Evolutionary conservation across 345 rosid genomes (phyloP).

Genomic region (Murraya paniculata): DNA sequence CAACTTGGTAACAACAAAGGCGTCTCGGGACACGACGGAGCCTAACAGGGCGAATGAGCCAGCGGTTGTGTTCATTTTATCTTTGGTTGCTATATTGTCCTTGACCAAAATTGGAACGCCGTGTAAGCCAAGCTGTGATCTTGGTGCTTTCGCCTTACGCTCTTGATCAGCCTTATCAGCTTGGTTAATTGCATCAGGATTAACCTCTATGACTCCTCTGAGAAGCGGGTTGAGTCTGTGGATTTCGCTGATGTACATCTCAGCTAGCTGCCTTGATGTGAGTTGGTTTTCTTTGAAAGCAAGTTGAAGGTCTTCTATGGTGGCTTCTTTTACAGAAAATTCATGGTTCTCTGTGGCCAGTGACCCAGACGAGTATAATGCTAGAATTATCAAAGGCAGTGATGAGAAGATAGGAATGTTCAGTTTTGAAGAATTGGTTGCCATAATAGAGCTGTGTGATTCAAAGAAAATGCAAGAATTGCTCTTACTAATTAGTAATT

Average conservation of each 20-base stretch:
- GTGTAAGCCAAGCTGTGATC: slow-evolving; percentile 35
- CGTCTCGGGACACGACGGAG: slow-evolving; percentile 57
- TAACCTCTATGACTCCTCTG: slow-evolving; percentile 58
- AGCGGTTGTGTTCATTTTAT: slow-evolving; percentile 67
- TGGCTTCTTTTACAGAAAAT: slow-evolving; percentile 46
- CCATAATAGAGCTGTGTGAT: slow-evolving; percentile 15
- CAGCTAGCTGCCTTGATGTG: slow-evolving; percentile 56
- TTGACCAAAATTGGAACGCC: slow-evolving; percentile 70
- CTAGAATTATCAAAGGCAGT: slow-evolving; percentile 11
- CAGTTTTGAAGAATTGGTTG: background rate
- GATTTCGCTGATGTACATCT: slow-evolving; percentile 50
- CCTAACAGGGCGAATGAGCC: slow-evolving; percentile 67
- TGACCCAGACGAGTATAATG: slow-evolving; percentile 2
- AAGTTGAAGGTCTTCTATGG: slow-evolving; percentile 35
- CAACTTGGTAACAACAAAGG: slow-evolving; percentile 57
- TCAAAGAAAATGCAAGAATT: no score
- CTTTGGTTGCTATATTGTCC: slow-evolving; percentile 64
- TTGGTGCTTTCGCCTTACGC: slow-evolving; percentile 24
- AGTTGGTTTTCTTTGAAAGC: slow-evolving; percentile 48
- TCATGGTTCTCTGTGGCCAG: background rate
- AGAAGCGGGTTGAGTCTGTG: slow-evolving; percentile 45
- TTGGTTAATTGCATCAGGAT: slow-evolving; percentile 58
- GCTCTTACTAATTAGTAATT: no score
- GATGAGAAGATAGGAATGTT: background rate
- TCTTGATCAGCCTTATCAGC: slow-evolving; percentile 63